These are phyloP conservation scores for Salix caprea DNA, from an alignment of 345 rosid species.

Conservation along the genomic window DNA sequence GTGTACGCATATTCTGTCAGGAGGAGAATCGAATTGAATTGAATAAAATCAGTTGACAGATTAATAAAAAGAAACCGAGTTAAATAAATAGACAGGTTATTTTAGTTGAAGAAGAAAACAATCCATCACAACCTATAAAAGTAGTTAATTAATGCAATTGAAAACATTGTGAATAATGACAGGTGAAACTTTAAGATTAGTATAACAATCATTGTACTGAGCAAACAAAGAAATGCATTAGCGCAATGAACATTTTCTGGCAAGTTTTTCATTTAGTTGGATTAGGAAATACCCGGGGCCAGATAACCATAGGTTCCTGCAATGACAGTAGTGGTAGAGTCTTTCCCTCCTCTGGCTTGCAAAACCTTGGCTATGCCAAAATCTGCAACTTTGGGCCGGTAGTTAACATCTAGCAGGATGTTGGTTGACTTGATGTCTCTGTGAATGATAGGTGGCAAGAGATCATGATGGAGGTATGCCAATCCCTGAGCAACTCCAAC, in stretches of 20 bases:
- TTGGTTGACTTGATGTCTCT: conserved; percentile 92
- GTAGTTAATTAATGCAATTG: too few species aligned
- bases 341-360: conserved; percentile 77
- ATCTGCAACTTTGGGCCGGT: conserved; percentile 87
- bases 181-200: too few species aligned
- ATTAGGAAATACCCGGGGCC: conserved; percentile 62
- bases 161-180: too few species aligned
- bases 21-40: not conserved
- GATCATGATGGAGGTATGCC: conserved; percentile 90
- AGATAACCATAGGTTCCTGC: conserved; percentile 95
- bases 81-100: not conserved
- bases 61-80: too few species aligned
- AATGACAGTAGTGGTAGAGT: conserved; percentile 69
- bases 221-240: too few species aligned
- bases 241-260: not conserved
- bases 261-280: not conserved
- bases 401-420: conserved; percentile 64
- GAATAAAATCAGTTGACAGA: not conserved
- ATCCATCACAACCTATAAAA: too few species aligned
- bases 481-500: conserved; percentile 88
- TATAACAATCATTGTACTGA: too few species aligned
- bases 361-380: conserved; percentile 93
- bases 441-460: conserved; percentile 67
- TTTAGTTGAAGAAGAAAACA: too few species aligned
- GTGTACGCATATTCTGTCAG: conserved; percentile 82